Base-by-base conservation (phyloP, 2,329 filamentous ascomycete species). In the Pyrenochaeta sp. region DNA sequence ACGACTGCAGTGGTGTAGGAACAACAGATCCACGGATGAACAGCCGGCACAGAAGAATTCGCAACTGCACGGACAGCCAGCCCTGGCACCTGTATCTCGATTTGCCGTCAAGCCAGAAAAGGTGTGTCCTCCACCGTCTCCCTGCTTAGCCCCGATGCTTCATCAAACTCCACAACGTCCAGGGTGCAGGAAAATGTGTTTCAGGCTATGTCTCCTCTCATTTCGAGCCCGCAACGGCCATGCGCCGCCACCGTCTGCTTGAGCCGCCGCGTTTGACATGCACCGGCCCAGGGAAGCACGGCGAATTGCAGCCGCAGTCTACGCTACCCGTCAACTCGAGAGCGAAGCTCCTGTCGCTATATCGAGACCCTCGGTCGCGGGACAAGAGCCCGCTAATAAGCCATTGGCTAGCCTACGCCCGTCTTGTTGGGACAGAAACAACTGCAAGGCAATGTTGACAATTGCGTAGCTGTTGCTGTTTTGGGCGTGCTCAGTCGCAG, bases 161-260 rank as follows among this genome's bases (percentile, higher is more conserved):
- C 25, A 15, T 50, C 34, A 36, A 44, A 34, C 50, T 52, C 50
- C 55, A 39, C 43, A 36, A 42, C 24, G 58, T 52, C 55, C 52
- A 52, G 52, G 40, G 32, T 52, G 45, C 28, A 24, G 30, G 48
- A 30, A 52, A 19, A 45, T 36, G 28, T 25, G 51, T 58, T 62
- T 57, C 53, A 54, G 22, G 37, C 52, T 25, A 43, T 56, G 54
- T 58, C 57, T 55, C 58, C 47, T 54, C 50, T 54, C 51, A 57
- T 54, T 54, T 52, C 51, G 47, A 53, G 37, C 52, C 44, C 25
- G 47, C 52, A 52, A 52, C 56, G 45, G 25, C 44, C 58, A 43
- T 52, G 49, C 48, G 47, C 50, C 43, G 37, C 49, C 48, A 52
- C 47, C 53, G 34, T 22, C 22, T 15, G 40, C 43, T 42, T 10